Evolutionary conservation across 495 filamentous ascomycete species (phyloP).

Genomic region (Daldinia childiae): DNA sequence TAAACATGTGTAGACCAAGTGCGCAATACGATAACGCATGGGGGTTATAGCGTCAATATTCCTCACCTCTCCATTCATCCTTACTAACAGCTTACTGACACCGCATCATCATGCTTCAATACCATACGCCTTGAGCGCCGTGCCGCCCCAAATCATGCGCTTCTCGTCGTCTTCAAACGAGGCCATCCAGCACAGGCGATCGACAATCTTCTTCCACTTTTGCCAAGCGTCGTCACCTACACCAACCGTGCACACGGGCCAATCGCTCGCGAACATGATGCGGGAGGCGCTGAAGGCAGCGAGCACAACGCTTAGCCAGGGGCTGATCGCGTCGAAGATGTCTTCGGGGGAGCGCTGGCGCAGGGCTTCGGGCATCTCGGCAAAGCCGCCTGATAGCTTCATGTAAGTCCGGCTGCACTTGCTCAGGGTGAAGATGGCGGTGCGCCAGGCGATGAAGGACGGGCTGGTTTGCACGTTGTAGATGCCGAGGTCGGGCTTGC

Average conservation of each 20-base stretch:
- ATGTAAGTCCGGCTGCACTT: constrained; percentile 73
- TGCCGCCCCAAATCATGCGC: constrained; percentile 72
- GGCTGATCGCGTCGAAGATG: constrained; percentile 59
- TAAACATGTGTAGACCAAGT: not conserved
- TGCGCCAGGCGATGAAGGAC: constrained; percentile 65
- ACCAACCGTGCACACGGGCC: constrained; percentile 83
- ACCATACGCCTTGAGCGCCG: constrained; percentile 72
- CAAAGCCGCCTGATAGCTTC: constrained; percentile 87
- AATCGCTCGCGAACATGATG: constrained; percentile 90
- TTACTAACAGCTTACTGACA: not conserved
- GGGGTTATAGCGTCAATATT: constrained; percentile 12
- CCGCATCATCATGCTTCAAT: constrained; percentile 48
- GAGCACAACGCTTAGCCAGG: constrained; percentile 74
- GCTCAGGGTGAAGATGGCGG: constrained; percentile 66
- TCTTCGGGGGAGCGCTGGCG: constrained; percentile 53
- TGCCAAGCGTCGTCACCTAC: constrained; percentile 65
- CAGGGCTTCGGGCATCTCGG: constrained; percentile 68
- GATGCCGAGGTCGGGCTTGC: constrained; percentile 79
- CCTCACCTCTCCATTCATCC: not conserved
- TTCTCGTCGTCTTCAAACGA: constrained; percentile 66
- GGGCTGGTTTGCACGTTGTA: constrained; percentile 61
- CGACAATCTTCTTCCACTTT: constrained; percentile 68
- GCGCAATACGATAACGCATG: too few species aligned
- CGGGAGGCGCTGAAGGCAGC: constrained; percentile 73
- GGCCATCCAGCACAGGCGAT: constrained; percentile 66